phyloP scores from a whole-genome alignment of 2,329 filamentous ascomycete species.

The Xylogone sp. region DNA sequence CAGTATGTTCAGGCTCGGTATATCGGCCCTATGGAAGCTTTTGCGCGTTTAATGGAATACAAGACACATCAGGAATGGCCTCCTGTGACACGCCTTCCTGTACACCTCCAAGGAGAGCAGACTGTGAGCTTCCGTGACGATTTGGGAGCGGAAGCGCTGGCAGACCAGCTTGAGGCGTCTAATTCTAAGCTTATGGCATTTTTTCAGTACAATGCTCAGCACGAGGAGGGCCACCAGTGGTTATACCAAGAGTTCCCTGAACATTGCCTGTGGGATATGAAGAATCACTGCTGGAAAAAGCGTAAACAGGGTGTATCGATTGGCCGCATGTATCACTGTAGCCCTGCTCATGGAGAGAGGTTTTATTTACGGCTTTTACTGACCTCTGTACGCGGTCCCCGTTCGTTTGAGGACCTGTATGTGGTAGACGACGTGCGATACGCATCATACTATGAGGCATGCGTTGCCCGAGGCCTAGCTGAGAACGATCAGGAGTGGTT shows the following conservation, averaged over 20 bases:
- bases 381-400: not conserved
- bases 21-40: slow-evolving; percentile 4
- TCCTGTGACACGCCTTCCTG: slow-evolving; percentile 3
- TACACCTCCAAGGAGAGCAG: slow-evolving; percentile 3
- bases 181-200: not conserved
- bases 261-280: slow-evolving; percentile 2
- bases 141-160: not conserved
- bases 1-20: slow-evolving; percentile 9
- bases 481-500: too few species aligned
- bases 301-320: not conserved
- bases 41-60: slow-evolving; percentile 8
- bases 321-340: slow-evolving; percentile 6
- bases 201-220: slow-evolving; percentile 1
- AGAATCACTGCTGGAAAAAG: not conserved
- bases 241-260: slow-evolving; percentile 6
- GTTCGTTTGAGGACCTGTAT: slow-evolving; percentile 8
- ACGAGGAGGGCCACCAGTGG: not conserved
- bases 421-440: not conserved
- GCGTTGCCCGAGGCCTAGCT: slow-evolving; percentile 4
- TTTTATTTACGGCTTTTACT: slow-evolving; percentile 8
- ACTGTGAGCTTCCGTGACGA: slow-evolving; percentile 10
- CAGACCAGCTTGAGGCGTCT: not conserved
- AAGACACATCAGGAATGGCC: slow-evolving; percentile 6
- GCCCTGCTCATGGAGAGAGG: slow-evolving; percentile 1
- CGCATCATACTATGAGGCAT: slow-evolving; percentile 2